Conservation (phyloP, 352 stramenopile species). For the Phytophthora sansomeana region DNA sequence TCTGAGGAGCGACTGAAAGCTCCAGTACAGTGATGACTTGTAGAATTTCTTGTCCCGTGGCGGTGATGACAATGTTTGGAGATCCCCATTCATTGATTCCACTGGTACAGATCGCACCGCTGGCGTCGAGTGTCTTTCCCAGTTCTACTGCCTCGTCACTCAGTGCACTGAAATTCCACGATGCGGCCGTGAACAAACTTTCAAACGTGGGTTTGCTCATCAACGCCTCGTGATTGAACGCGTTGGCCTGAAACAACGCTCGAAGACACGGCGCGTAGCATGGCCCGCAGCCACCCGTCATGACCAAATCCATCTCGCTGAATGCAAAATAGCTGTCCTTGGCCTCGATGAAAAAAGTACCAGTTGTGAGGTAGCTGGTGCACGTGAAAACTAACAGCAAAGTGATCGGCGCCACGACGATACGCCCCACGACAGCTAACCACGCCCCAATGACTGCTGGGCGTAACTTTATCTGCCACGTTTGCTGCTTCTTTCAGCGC, state of each 20-base stretch:
- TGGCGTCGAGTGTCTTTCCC: conserved; percentile 11
- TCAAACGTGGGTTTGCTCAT: conserved; percentile 34
- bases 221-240: conserved; percentile 15
- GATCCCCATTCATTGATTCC: conserved; percentile 34
- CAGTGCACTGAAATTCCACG: conserved; percentile 10
- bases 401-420: conserved; percentile 28
- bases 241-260: conserved; percentile 7
- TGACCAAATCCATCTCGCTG: conserved; percentile 24
- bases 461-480: background rate
- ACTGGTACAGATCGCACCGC: conserved; percentile 20
- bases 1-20: conserved; percentile 20
- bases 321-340: conserved; percentile 36
- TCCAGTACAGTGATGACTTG: conserved; percentile 7
- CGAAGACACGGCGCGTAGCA: conserved; percentile 14
- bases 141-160: conserved; percentile 19
- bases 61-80: conserved; percentile 11
- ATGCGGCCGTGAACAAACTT: conserved; percentile 13
- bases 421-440: conserved; percentile 17
- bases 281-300: conserved; percentile 8
- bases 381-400: conserved; percentile 10
- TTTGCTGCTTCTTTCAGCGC: background rate
- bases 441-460: conserved; percentile 10
- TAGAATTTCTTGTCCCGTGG: conserved; percentile 13
- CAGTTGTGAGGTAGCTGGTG: conserved; percentile 22
- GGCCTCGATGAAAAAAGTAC: conserved; percentile 22